Evolutionary conservation across 257 asterid genomes (phyloP).

Genomic region (Fraxinus excelsior): DNA sequence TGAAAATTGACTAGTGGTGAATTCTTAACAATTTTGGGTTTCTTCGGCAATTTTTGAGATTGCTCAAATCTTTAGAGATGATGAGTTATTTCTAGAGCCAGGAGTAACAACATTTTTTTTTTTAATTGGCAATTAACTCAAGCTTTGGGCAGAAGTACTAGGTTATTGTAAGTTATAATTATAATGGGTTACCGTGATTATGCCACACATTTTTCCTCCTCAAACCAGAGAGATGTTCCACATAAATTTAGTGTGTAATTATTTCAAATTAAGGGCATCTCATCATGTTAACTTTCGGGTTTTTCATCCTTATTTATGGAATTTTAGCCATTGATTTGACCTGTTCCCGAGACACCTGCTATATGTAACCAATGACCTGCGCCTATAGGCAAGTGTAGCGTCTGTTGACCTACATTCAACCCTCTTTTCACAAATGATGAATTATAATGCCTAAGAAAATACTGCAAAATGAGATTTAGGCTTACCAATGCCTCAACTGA

Average conservation of each 20-base stretch:
- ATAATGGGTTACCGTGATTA: background rate
- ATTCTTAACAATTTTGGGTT: too few species aligned
- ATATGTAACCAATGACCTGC: background rate
- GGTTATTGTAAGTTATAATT: too few species aligned
- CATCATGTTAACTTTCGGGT: background rate
- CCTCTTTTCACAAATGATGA: background rate
- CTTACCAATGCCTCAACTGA: constrained; percentile 81
- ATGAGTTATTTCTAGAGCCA: background rate
- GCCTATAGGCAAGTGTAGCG: background rate
- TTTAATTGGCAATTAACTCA: background rate
- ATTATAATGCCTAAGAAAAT: background rate
- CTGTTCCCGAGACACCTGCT: background rate
- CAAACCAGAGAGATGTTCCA: background rate
- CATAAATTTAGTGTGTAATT: background rate
- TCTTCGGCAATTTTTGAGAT: background rate
- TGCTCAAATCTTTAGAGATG: background rate
- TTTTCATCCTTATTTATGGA: background rate
- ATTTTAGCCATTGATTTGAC: background rate
- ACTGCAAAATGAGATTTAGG: background rate
- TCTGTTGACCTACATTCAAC: background rate
- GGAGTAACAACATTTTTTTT: background rate
- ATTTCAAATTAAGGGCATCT: background rate
- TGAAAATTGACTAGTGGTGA: background rate
- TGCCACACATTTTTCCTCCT: background rate
- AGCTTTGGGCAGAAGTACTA: background rate